These are phyloP conservation scores for Shiraia bambusicola DNA, from an alignment of 2,329 filamentous ascomycete species.

Conservation along the genomic window DNA sequence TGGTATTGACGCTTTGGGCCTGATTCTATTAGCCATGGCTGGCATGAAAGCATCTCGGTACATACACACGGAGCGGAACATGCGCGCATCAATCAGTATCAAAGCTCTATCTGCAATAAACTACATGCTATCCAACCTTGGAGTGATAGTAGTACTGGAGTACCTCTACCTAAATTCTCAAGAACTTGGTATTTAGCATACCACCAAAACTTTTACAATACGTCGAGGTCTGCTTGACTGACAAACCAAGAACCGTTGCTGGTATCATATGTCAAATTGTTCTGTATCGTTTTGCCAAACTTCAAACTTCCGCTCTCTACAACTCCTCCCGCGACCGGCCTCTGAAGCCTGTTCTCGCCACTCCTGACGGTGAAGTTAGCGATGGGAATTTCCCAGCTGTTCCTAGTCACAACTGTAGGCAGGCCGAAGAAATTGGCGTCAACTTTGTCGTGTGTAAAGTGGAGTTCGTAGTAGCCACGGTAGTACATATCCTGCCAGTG, in stretches of 20 bases:
- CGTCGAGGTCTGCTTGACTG: constrained; percentile 27
- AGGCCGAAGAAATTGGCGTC: constrained; percentile 66
- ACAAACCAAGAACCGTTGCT: constrained; percentile 40
- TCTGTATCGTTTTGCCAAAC: constrained; percentile 43
- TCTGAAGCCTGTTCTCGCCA: constrained; percentile 60
- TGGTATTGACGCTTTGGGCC: background rate
- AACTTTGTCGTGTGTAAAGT: constrained; percentile 55
- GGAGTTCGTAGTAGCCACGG: constrained; percentile 70
- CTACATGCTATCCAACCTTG: too few species aligned
- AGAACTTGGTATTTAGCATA: too few species aligned
- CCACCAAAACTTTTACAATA: constrained; percentile 16
- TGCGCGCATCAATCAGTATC: too few species aligned
- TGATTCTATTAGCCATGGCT: too few species aligned
- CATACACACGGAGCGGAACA: too few species aligned
- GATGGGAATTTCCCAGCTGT: constrained; percentile 64
- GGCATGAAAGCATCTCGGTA: too few species aligned
- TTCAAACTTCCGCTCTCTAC: constrained; percentile 61
- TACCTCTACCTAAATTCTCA: background rate
- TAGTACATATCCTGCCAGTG: constrained; percentile 76
- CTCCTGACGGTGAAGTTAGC: constrained; percentile 69
- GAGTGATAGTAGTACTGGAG: too few species aligned
- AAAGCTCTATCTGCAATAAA: background rate
- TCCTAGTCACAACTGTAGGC: constrained; percentile 61
- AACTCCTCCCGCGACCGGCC: constrained; percentile 52
- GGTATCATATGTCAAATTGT: constrained; percentile 39